Conservation (phyloP, 2,329 filamentous ascomycete genomes). For the Stagonosporopsis vannaccii region DNA sequence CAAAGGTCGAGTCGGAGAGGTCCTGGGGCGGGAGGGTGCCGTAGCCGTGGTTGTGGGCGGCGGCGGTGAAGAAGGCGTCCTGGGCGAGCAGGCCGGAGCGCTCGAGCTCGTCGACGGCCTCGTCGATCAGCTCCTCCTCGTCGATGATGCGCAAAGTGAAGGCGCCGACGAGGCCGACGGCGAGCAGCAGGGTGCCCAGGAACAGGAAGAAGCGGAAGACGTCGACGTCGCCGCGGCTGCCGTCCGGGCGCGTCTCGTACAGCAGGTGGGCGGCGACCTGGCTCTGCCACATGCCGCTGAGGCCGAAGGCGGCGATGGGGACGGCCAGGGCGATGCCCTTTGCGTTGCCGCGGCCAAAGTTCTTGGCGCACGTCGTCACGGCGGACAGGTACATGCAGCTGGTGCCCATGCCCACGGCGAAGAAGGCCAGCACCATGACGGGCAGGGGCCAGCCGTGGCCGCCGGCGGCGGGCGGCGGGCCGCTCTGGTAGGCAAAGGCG, state of each 20-base stretch:
- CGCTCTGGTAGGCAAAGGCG: constrained; percentile 75
- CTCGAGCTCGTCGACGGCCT: constrained; percentile 89
- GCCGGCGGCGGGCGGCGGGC: constrained; percentile 60
- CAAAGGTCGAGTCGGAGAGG: constrained; percentile 56
- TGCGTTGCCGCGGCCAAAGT: constrained; percentile 88
- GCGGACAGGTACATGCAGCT: constrained; percentile 88
- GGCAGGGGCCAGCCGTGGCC: constrained; percentile 73
- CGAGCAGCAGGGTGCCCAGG: constrained; percentile 73
- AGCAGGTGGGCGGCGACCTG: constrained; percentile 83
- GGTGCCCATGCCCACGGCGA: constrained; percentile 82
- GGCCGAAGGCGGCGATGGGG: constrained; percentile 89
- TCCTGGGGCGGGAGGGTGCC: constrained; percentile 64
- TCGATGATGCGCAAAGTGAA: constrained; percentile 80
- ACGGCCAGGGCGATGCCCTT: constrained; percentile 87
- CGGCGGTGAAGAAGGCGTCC: constrained; percentile 72
- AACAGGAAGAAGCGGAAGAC: constrained; percentile 92
- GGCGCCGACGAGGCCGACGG: constrained; percentile 75
- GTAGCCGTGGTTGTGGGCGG: constrained; percentile 65
- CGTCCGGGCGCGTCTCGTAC: constrained; percentile 71
- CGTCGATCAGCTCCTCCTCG: constrained; percentile 86
- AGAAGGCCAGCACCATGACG: constrained; percentile 85
- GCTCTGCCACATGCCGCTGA: constrained; percentile 96
- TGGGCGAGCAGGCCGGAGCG: constrained; percentile 82
- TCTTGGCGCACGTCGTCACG: constrained; percentile 97
- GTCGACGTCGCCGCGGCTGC: constrained; percentile 66